Percentiles rank a stretch among this genome's conserved stretches.
Evolutionary conservation across 2,329 filamentous ascomycete species (phyloP).

Genomic region (Diplocarpon mali): DNA sequence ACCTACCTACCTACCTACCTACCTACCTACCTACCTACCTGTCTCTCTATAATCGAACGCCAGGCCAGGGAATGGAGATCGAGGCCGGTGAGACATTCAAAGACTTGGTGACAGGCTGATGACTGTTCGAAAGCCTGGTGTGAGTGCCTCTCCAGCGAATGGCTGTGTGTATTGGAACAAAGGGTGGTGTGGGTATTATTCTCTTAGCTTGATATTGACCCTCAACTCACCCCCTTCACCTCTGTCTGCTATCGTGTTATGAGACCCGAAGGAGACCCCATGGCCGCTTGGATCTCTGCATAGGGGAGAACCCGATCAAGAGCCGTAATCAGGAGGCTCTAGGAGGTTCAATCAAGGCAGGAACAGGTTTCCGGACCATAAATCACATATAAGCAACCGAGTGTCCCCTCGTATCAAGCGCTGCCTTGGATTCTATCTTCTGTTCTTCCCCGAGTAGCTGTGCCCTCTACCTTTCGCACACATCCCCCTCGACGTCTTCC

Average conservation of each 20-base stretch:
- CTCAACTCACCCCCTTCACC: neutral
- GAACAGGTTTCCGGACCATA: neutral
- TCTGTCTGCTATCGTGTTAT: neutral
- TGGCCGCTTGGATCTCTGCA: slow-evolving; percentile 1
- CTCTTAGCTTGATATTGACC: slow-evolving; percentile 1
- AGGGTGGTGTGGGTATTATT: too few relatives aligned
- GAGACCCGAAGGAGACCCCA: slow-evolving; percentile 2
- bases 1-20: too few relatives aligned
- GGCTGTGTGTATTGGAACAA: too few relatives aligned
- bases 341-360: neutral
- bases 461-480: too few relatives aligned
- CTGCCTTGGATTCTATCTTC: too few relatives aligned
- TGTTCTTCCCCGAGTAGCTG: too few relatives aligned
- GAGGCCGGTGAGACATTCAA: slow-evolving; percentile 1
- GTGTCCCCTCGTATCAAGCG: too few relatives aligned
- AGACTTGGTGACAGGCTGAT: slow-evolving; percentile 1
- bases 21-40: too few relatives aligned
- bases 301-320: neutral
- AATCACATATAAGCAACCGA: neutral
- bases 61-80: neutral
- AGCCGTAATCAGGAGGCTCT: slow-evolving; percentile 1
- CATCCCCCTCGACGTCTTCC: too few relatives aligned
- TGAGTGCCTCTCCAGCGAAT: too few relatives aligned
- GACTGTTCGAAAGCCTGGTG: neutral
- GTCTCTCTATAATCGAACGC: too few relatives aligned